Evolutionary conservation across 768 basidiomycete species (phyloP).

Genomic region (Lentinus brumalis): DNA sequence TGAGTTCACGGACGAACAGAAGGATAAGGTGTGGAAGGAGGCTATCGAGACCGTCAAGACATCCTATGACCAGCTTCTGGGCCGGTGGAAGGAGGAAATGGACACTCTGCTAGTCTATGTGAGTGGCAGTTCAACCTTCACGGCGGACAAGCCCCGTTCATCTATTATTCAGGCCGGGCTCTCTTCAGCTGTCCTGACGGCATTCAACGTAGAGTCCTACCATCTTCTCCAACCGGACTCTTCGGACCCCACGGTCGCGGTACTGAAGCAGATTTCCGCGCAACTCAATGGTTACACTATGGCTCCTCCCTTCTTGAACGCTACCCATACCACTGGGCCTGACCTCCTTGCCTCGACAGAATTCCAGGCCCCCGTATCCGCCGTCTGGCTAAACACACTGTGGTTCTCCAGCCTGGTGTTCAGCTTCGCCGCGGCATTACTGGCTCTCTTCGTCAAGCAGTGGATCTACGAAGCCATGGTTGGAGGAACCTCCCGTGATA

Average conservation of each 20-base stretch:
- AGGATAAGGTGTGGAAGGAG: too few relatives aligned
- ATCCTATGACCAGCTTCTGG: too few relatives aligned
- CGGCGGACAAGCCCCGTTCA: too few relatives aligned
- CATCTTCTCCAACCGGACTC: slow-evolving; percentile 3
- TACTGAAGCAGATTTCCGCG: slow-evolving; percentile 6
- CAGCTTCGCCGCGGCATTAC: slow-evolving; percentile 24
- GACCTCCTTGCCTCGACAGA: too few relatives aligned
- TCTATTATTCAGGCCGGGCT: slow-evolving; percentile 20
- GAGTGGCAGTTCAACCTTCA: too few relatives aligned
- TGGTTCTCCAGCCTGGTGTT: slow-evolving; percentile 25
- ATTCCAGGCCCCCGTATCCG: not conserved
- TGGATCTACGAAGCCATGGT: slow-evolving; percentile 24
- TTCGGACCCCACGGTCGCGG: not conserved
- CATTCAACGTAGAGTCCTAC: slow-evolving; percentile 21
- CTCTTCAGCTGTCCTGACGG: slow-evolving; percentile 25
- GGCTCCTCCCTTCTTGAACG: not conserved
- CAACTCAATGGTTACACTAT: not conserved
- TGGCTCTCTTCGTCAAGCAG: slow-evolving; percentile 27
- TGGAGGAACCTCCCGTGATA: slow-evolving; percentile 19
- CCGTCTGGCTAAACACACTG: slow-evolving; percentile 18
- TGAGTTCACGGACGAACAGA: too few relatives aligned
- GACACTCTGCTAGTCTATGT: too few relatives aligned
- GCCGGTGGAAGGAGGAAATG: too few relatives aligned
- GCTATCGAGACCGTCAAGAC: too few relatives aligned
- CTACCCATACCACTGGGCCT: not conserved